phyloP scores from a whole-genome alignment of 768 basidiomycete genomes.

The Hydnum rufescens region DNA sequence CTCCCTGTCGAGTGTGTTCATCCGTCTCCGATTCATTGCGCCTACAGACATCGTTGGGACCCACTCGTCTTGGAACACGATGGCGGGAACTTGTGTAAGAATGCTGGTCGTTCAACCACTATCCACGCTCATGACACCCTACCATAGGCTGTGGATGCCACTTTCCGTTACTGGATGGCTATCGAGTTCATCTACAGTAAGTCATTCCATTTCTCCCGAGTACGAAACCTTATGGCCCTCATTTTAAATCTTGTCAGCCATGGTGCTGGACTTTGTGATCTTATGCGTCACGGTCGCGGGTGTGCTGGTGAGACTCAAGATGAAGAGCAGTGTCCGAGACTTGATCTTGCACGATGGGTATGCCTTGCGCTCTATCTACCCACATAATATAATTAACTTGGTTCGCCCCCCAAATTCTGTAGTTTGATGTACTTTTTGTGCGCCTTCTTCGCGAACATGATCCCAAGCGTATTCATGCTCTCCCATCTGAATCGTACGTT shows the following conservation, averaged over 20 bases:
- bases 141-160: background rate
- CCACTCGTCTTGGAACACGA: background rate
- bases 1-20: background rate
- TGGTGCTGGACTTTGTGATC: background rate
- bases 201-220: background rate
- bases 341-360: background rate
- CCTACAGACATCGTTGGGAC: background rate
- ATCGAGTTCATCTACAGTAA: background rate
- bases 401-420: no score
- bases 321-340: background rate
- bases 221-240: no score
- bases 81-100: background rate
- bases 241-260: background rate
- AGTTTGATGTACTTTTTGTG: background rate
- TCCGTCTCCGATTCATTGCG: background rate
- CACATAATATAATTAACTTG: no score
- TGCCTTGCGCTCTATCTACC: no score
- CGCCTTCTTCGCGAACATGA: background rate
- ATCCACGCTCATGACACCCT: background rate
- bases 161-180: background rate
- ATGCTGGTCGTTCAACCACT: background rate
- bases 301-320: background rate
- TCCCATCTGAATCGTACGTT: background rate
- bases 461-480: background rate
- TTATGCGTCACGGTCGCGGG: background rate